Conservation (phyloP, 371 early-diverging fungal species). For the Cladochytrium tenue region DNA sequence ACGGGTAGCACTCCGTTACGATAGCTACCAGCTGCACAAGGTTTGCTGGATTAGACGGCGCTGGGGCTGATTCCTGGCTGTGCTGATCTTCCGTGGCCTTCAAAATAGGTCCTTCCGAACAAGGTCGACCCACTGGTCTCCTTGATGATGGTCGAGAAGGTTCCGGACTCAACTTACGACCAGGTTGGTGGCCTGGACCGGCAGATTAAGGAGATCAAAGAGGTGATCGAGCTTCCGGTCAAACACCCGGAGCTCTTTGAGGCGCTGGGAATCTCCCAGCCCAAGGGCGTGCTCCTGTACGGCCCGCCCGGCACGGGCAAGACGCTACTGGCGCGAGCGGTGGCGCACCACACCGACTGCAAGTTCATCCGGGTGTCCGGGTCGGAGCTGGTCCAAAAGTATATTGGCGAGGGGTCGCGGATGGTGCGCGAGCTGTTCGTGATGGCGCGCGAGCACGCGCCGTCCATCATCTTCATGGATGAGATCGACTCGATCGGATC, state of each 20-base stretch:
- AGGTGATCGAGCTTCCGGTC: slow-evolving; percentile 98
- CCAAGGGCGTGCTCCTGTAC: slow-evolving; percentile 99
- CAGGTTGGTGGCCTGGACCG: slow-evolving; percentile 99
- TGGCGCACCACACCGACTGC: slow-evolving; percentile 99
- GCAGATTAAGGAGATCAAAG: slow-evolving; percentile 99
- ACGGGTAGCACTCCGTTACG: slow-evolving; percentile 95
- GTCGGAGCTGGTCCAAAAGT: slow-evolving; percentile 99
- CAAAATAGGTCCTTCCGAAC: slow-evolving; percentile 66
- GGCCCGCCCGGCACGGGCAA: slow-evolving; percentile 98
- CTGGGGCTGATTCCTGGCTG: not conserved
- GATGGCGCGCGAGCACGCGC: slow-evolving; percentile 98
- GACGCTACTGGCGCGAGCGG: slow-evolving; percentile 98
- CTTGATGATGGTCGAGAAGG: slow-evolving; percentile 99
- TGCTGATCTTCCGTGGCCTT: not conserved
- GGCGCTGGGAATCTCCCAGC: slow-evolving; percentile 99
- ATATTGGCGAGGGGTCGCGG: slow-evolving; percentile 99
- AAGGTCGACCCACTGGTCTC: slow-evolving; percentile 99
- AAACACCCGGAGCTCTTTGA: slow-evolving; percentile 99
- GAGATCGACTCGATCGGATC: slow-evolving; percentile 99
- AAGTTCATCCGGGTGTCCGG: slow-evolving; percentile 99
- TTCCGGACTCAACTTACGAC: slow-evolving; percentile 98
- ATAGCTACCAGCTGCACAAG: slow-evolving; percentile 85
- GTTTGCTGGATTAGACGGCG: slow-evolving; percentile 39
- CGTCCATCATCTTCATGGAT: slow-evolving; percentile 99
- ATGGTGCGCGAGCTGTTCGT: slow-evolving; percentile 99